Conservation (phyloP, 1,139 yeast genomes). For the Scheffersomyces lignicola region DNA sequence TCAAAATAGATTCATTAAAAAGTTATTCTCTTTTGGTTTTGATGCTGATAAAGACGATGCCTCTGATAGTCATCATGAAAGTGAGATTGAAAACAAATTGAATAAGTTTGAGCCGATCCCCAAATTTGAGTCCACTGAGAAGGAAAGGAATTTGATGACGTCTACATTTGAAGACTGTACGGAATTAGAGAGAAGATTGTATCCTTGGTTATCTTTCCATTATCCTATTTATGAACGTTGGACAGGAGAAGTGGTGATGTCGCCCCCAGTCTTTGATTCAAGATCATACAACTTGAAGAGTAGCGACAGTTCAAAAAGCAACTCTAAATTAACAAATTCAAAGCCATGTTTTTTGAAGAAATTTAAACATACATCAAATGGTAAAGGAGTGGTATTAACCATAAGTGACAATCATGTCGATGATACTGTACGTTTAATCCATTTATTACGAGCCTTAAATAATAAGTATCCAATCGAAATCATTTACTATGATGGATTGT, state of each 20-base stretch:
- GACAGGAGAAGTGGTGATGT: conserved; percentile 6
- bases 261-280: background rate
- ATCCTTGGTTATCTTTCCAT: conserved; percentile 19
- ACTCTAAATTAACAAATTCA: background rate
- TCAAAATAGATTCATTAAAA: background rate
- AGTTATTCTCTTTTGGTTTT: no score
- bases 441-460: conserved; percentile 42
- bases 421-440: conserved; percentile 43
- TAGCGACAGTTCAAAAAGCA: background rate
- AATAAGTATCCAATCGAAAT: conserved; percentile 55
- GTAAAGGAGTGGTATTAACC: conserved; percentile 53
- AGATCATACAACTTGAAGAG: background rate
- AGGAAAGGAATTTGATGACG: conserved; percentile 6
- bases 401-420: conserved; percentile 42
- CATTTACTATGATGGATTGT: conserved; percentile 39
- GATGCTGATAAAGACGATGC: no score
- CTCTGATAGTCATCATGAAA: no score
- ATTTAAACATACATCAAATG: conserved; percentile 36
- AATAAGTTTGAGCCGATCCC: conserved; percentile 5
- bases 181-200: conserved; percentile 20
- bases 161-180: background rate
- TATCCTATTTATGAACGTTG: conserved; percentile 17
- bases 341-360: conserved; percentile 36
- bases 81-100: no score
- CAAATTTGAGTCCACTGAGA: conserved; percentile 12